A percentile compares a stretch with the other conserved stretches of the same genome.
Conservation (phyloP, 768 basidiomycete species). For the Leccinum barrowsii region DNA sequence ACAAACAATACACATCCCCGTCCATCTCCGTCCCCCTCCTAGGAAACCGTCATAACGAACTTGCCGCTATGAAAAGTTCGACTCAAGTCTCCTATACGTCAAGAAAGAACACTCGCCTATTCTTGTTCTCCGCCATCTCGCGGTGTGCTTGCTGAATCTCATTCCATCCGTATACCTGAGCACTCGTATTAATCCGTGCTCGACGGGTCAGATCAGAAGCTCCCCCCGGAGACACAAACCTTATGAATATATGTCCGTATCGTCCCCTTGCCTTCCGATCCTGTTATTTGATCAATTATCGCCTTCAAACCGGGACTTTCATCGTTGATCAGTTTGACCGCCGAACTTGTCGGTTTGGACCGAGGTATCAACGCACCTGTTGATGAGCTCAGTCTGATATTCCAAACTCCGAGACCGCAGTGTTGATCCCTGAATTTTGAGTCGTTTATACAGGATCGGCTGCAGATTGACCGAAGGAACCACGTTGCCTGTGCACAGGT, state of each 20-base stretch:
- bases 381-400: conserved; percentile 75
- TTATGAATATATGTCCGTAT: conserved; percentile 78
- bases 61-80: conserved; percentile 27
- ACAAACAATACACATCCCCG: conserved; percentile 4
- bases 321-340: neutral
- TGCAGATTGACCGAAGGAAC: conserved; percentile 53
- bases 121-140: conserved; percentile 80
- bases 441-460: conserved; percentile 77
- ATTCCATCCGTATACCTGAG: conserved; percentile 74
- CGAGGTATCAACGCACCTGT: conserved; percentile 42
- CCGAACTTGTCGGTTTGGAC: conserved; percentile 8
- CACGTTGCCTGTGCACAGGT: conserved; percentile 41
- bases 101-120: conserved; percentile 32
- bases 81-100: neutral
- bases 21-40: conserved; percentile 5
- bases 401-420: conserved; percentile 67
- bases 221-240: conserved; percentile 37
- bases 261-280: conserved; percentile 50
- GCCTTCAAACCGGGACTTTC: conserved; percentile 48
- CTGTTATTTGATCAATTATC: conserved; percentile 57
- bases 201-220: conserved; percentile 12
- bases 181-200: conserved; percentile 6
- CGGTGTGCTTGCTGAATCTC: conserved; percentile 76
- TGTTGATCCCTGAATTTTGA: conserved; percentile 86
- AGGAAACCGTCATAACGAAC: conserved; percentile 28